Base-by-base conservation (phyloP, 1,139 yeast genomes). In the Yarrowia galli region DNA sequence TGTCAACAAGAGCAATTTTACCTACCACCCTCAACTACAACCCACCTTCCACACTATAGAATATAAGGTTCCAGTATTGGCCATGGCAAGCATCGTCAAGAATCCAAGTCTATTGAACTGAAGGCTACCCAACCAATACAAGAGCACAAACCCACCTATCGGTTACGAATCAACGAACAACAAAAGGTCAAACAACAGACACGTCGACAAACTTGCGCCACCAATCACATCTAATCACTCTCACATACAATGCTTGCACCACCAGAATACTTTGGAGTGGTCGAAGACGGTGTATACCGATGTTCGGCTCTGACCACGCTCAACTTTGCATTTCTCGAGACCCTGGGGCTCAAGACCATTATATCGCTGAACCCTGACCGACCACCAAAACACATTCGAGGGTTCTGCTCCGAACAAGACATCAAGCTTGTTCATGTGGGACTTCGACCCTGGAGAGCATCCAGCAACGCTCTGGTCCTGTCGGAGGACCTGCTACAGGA, bases 291-390 rank as follows among this genome's bases (percentile, higher is more conserved):
- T 0, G 76, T 86, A 15, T 86, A 85, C 76, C 79, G 90, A 64
- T 86, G 89, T 72, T 79, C 87, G 36, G 82, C 84, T 69, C 73
- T 86, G 12, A 86, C 83, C 65, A 87, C 90, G 28, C 87, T 90
- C 69, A 91, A 91, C 77, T 91, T 91, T 75, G 87, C 92, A 67
- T 93, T 93, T 74, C 79, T 95, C 35, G 82, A 85, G 69, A 89
- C 92, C 70, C 81, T 95, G 68, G 84, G 89, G 69, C 81, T 95
- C 68, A 87, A 87, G 70, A 89, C 95, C 9, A 89, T 95, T 56
- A 76, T 87, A 5, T 79, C 85, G 25, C 75, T 87, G 35, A 87
- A 86, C 75, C 87, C 89, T 2, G 89, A 85, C 69, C 82, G 84
- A 69, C 90, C 90, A 4, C 83, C 88, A 2, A 76, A 86, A 60